Base-by-base conservation (phyloP, 768 basidiomycete genomes). In the Leccinum incarnatum region DNA sequence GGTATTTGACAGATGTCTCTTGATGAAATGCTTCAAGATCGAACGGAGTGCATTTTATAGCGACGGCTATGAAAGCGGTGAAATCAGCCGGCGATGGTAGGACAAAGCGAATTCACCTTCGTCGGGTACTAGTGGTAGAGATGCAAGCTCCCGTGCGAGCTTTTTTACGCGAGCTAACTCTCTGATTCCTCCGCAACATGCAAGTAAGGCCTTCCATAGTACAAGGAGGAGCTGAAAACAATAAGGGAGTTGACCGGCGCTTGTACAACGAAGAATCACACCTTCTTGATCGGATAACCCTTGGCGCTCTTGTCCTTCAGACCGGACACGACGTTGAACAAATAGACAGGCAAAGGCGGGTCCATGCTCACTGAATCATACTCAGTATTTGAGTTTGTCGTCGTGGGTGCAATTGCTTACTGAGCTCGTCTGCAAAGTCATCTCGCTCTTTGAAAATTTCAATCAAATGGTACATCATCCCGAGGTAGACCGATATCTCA, bases 251-350 rank as follows among this genome's bases (percentile, higher is more conserved):
- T 45, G 52, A 40, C 51, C 7, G 21, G 2, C 3, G 14, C 54
- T 45, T 56, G 55, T 27, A 42, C 29, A 55, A 60, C 50, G 37
- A 40, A 36, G 19, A 55, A 29, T 51, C 71, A 21, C 54, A 91
- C 95, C 83, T 98, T 98, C 77, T 98, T 99, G 66, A 97, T 91
- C 0, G 97, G 97, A 74, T 97, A 99, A 5, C 93, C 93, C 69
- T 92, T 95, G 2, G 93, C 90, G 68, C 89, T 91, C 76, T 94
- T 93, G 72, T 98, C 96, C 64, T 93, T 87, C 45, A 98, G 77
- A 45, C 88, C 86, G 23, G 93, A 88, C n/a, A 98, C 88, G 50
- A 95, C 82, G 55, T 89, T 88, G 77, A 97, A 93, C 17, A 98
- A 78, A 68, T 95, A 95, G 7, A 96, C 87, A 1, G 96, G 95